phyloP scores from a whole-genome alignment of 2,329 filamentous ascomycete species.

The Macrophomina phaseolina region DNA sequence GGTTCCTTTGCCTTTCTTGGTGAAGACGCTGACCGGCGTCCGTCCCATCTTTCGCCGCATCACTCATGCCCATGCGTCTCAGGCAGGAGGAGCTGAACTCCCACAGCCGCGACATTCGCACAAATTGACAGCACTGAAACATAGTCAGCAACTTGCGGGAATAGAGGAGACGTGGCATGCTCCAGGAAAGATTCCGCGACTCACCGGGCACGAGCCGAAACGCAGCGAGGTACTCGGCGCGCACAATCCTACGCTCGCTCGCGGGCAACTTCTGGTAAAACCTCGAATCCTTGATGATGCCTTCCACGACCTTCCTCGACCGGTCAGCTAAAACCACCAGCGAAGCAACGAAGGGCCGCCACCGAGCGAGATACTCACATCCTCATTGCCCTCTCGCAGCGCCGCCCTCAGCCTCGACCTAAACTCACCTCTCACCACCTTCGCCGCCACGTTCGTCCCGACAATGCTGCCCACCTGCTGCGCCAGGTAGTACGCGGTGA shows the following conservation, averaged over 20 bases:
- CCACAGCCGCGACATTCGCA: neutral
- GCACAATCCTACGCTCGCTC: neutral
- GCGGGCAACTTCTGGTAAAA: neutral
- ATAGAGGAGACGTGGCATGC: too few relatives aligned
- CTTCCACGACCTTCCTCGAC: neutral
- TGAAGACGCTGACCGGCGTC: too few relatives aligned
- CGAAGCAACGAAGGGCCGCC: too few relatives aligned
- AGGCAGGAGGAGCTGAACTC: neutral
- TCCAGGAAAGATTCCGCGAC: neutral
- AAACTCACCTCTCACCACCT: neutral
- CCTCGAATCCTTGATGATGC: neutral
- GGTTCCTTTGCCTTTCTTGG: too few relatives aligned
- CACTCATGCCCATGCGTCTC: neutral
- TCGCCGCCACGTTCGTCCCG: neutral
- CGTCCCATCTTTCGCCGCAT: too few relatives aligned
- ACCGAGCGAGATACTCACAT: too few relatives aligned
- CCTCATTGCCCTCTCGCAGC: neutral
- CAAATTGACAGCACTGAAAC: neutral
- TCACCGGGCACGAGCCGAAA: neutral
- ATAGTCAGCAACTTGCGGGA: too few relatives aligned
- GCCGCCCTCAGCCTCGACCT: neutral
- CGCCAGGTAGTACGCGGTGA: neutral
- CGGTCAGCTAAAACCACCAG: too few relatives aligned
- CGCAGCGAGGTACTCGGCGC: neutral
- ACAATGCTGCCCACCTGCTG: neutral